These are phyloP conservation scores for Chernovozyma aurita DNA, from an alignment of 1,139 yeast genomes.

Conservation along the genomic window DNA sequence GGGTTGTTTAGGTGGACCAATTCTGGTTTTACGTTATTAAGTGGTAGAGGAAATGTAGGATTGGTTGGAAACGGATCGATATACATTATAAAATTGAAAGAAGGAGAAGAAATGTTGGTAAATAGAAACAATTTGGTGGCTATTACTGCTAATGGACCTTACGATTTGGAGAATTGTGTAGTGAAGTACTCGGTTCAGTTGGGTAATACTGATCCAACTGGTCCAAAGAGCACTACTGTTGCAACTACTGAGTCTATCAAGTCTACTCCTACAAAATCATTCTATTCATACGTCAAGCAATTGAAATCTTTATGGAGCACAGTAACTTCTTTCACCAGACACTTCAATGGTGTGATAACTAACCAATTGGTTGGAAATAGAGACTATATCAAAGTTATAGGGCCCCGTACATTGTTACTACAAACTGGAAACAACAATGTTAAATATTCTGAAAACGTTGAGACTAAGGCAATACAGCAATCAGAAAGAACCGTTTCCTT, in stretches of 20 bases:
- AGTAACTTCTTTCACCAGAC: no score
- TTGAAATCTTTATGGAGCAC: neutral
- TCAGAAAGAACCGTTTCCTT: slow-evolving; percentile 3
- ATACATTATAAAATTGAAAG: slow-evolving; percentile 42
- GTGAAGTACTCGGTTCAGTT: slow-evolving; percentile 19
- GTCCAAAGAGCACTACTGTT: no score
- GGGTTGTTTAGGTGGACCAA: slow-evolving; percentile 32
- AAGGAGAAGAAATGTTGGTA: slow-evolving; percentile 47
- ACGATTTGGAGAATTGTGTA: slow-evolving; percentile 38
- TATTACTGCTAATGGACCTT: slow-evolving; percentile 47
- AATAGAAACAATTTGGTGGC: slow-evolving; percentile 47
- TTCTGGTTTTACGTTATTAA: slow-evolving; percentile 42
- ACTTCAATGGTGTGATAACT: no score
- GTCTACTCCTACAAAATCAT: no score
- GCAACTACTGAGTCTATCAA: neutral
- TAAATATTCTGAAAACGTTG: neutral
- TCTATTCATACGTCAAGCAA: no score
- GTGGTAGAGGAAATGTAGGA: slow-evolving; percentile 58
- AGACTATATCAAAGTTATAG: slow-evolving; percentile 37
- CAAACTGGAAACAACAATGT: slow-evolving; percentile 29
- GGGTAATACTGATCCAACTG: neutral
- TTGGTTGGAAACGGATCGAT: slow-evolving; percentile 56
- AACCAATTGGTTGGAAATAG: no score
- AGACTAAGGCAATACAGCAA: neutral
- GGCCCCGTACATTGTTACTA: slow-evolving; percentile 52